These are phyloP conservation scores for Macrophomina tecta DNA, from an alignment of 2,329 filamentous ascomycete species.

Conservation along the genomic window DNA sequence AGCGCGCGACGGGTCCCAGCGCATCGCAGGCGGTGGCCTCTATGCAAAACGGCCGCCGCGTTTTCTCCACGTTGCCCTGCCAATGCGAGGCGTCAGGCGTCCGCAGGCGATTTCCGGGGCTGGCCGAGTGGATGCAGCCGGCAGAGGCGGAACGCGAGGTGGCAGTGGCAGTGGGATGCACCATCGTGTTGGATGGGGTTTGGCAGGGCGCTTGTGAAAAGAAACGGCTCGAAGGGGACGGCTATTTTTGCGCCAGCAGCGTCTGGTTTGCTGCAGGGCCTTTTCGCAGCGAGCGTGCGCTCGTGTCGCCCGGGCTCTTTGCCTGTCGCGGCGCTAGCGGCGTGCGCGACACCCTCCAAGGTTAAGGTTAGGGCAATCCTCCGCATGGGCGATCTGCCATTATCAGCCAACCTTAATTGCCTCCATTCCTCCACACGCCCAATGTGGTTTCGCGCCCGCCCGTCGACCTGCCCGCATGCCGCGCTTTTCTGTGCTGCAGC, in stretches of 20 bases:
- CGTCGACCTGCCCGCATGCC: constrained; percentile 10
- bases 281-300: background rate
- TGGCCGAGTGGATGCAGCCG: background rate
- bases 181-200: background rate
- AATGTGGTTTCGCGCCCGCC: constrained; percentile 7
- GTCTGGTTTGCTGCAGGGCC: background rate
- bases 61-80: background rate
- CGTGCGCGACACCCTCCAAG: background rate
- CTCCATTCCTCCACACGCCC: constrained; percentile 24
- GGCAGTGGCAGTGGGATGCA: background rate
- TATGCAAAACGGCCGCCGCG: constrained; percentile 8
- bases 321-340: constrained; percentile 2
- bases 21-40: background rate
- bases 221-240: background rate
- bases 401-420: constrained; percentile 20
- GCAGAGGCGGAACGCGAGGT: background rate
- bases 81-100: background rate
- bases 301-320: constrained; percentile 23
- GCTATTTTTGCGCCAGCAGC: constrained; percentile 11
- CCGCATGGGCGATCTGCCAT: constrained; percentile 14
- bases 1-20: constrained; percentile 1
- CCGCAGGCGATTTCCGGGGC: background rate
- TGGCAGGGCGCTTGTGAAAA: too few species aligned
- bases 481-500: constrained; percentile 8
- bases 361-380: constrained; percentile 19